Base-by-base conservation (phyloP, 495 filamentous ascomycete species). In the Tuber calosporum region DNA sequence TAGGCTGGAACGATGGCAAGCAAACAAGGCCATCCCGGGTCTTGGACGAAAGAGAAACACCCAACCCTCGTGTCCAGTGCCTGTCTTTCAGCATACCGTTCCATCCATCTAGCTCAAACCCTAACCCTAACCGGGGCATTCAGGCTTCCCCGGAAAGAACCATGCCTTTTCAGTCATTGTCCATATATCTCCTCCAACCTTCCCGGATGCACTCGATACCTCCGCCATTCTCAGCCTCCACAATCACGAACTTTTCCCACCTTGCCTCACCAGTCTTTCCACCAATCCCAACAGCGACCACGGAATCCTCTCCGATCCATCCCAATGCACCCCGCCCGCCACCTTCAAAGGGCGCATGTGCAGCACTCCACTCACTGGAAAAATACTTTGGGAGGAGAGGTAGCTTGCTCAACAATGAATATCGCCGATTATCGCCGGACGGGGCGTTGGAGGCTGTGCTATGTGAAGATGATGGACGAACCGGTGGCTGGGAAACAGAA, bases 201-300 rank as follows among this genome's bases (percentile, higher is more conserved):
- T 81, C 80, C 70, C 80, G 66, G 48, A 81, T 71, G 66, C 73
- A 77, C 67, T 99, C 79, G 37, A 81, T 75, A 66, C 79, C 79
- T 53, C 72, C 69, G 37, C 77, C 77, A 37, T 77, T 73, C 74
- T 79, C 75, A 43, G 72, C 76, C 38, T 80, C 79, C 53, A 80
- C 70, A 66, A 82, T 68, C n/a, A 81, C 77, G 69, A 82, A 82
- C 34, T 82, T 82, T 67, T 82, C 80, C 80, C 80, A 82, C 26
- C 74, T 74, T 34, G 80, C 73, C 53, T 81, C 79, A 17, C 79
- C 75, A 9, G 75, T 73, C 39, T 72, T 81, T 66, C 76, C 72
- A 26, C 80, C 80, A 4, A 72, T 73, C 26, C 77, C 75, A 69
- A 81, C 72, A 30, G 78, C 74, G 5, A 82, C 75, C 4, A 82